Evolutionary conservation across 768 basidiomycete species (phyloP).

Genomic region (Rhodotorula sphaerocarpa): DNA sequence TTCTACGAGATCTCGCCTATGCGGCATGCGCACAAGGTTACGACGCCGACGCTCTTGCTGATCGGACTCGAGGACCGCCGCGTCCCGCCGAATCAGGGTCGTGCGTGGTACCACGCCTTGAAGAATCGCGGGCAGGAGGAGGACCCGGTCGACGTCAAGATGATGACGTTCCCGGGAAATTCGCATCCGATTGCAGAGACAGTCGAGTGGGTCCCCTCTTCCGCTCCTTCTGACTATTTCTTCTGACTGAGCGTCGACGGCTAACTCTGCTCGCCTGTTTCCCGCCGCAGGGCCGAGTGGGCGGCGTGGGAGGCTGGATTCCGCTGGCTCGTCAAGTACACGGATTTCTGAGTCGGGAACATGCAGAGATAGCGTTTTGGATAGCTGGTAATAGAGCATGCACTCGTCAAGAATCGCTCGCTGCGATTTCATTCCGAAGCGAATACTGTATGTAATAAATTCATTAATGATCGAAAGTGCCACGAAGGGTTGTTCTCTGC

Average conservation of each 20-base stretch:
- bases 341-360: conserved; percentile 20
- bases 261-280: neutral
- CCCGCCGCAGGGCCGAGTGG: conserved; percentile 44
- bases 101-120: conserved; percentile 59
- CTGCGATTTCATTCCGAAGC: too few relatives aligned
- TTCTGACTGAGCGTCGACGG: neutral
- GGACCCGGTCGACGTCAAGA: conserved; percentile 50
- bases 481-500: too few relatives aligned
- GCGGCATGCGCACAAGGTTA: conserved; percentile 50
- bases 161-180: conserved; percentile 58
- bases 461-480: too few relatives aligned
- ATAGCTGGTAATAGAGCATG: too few relatives aligned
- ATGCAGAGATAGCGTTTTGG: neutral
- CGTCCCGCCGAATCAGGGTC: conserved; percentile 58
- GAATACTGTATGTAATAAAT: too few relatives aligned
- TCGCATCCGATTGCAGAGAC: conserved; percentile 56
- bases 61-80: conserved; percentile 58
- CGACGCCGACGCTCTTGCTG: conserved; percentile 53
- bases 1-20: conserved; percentile 56
- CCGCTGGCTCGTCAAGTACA: conserved; percentile 49
- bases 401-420: too few relatives aligned
- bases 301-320: conserved; percentile 52
- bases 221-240: conserved; percentile 47
- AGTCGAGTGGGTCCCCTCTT: neutral
- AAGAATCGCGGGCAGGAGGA: conserved; percentile 46